A percentile compares a stretch with the other conserved stretches of the same genome.
Conservation (phyloP, 2,329 filamentous ascomycete species). For the Aspergillus clavatus region DNA sequence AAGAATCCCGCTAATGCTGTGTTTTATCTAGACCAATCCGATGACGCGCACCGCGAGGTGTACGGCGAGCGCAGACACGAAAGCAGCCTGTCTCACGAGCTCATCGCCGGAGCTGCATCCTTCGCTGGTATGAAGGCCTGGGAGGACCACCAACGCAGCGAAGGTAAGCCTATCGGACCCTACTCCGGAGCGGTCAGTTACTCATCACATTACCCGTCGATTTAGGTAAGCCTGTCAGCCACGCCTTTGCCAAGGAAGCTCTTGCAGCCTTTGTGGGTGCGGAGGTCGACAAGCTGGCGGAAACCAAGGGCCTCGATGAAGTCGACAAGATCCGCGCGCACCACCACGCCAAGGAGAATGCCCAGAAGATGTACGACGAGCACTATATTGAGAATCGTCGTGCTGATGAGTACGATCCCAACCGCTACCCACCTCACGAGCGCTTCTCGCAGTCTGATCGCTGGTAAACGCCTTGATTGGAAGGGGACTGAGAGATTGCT, state of each 20-base stretch:
- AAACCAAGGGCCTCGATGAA: constrained; percentile 63
- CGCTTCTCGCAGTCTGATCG: constrained; percentile 22
- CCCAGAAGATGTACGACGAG: constrained; percentile 57
- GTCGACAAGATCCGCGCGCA: constrained; percentile 56
- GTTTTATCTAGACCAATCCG: constrained; percentile 43
- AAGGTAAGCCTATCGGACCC: constrained; percentile 49
- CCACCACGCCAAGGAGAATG: constrained; percentile 55
- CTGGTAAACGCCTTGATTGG: constrained; percentile 15
- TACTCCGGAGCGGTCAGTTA: background rate
- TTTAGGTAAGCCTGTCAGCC: constrained; percentile 63
- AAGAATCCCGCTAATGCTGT: too few relatives aligned
- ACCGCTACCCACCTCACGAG: constrained; percentile 29
- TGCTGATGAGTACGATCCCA: constrained; percentile 52
- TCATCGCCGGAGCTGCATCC: constrained; percentile 68
- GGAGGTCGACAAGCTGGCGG: constrained; percentile 71
- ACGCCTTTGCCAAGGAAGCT: constrained; percentile 73
- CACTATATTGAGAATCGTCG: constrained; percentile 51
- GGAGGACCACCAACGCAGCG: constrained; percentile 66
- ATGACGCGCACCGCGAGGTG: constrained; percentile 52
- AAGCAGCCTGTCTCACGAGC: constrained; percentile 65
- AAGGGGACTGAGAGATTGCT: background rate
- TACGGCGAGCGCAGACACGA: constrained; percentile 53
- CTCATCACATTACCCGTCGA: background rate
- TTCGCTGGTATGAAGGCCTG: constrained; percentile 78
- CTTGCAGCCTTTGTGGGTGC: constrained; percentile 67